These are phyloP conservation scores for Boletus subcaerulescens DNA, from an alignment of 768 basidiomycete genomes.

Conservation along the genomic window DNA sequence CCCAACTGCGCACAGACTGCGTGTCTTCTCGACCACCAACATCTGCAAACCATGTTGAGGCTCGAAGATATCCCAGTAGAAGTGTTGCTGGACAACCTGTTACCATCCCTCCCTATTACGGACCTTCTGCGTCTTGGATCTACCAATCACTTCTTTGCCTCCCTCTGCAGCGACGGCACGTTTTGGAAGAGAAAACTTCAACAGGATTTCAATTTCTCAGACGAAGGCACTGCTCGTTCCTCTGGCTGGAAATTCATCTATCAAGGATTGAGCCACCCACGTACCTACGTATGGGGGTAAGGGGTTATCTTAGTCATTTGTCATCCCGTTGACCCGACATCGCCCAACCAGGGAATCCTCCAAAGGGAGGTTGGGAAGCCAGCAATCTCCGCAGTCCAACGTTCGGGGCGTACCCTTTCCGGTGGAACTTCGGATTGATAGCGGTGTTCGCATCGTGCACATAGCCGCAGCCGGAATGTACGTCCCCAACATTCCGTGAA, in stretches of 20 bases:
- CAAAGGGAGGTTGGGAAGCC: constrained; percentile 63
- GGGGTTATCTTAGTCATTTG: constrained; percentile 10
- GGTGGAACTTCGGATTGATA: constrained; percentile 51
- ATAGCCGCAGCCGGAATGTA: constrained; percentile 83
- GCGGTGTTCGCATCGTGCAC: constrained; percentile 61
- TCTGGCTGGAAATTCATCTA: constrained; percentile 83
- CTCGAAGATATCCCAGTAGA: constrained; percentile 67
- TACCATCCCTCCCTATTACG: constrained; percentile 50
- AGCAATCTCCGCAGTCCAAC: constrained; percentile 32
- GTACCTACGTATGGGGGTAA: constrained; percentile 61
- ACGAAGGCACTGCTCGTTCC: constrained; percentile 65
- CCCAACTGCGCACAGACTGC: constrained; percentile 4
- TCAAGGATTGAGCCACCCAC: constrained; percentile 56
- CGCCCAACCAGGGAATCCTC: constrained; percentile 47
- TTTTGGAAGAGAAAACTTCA: constrained; percentile 73
- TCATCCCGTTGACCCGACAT: constrained; percentile 2
- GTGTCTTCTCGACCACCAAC: neutral
- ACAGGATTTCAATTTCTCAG: constrained; percentile 77
- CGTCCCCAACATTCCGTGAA: constrained; percentile 22
- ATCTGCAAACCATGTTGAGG: constrained; percentile 30
- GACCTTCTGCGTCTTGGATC: constrained; percentile 58
- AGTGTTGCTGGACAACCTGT: constrained; percentile 70
- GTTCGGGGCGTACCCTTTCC: constrained; percentile 58
- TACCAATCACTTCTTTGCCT: constrained; percentile 65
- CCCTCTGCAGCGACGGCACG: constrained; percentile 64